These are phyloP conservation scores for Sphenostylis stenocarpa DNA, from an alignment of 306 rosid species.

Conservation along the genomic window DNA sequence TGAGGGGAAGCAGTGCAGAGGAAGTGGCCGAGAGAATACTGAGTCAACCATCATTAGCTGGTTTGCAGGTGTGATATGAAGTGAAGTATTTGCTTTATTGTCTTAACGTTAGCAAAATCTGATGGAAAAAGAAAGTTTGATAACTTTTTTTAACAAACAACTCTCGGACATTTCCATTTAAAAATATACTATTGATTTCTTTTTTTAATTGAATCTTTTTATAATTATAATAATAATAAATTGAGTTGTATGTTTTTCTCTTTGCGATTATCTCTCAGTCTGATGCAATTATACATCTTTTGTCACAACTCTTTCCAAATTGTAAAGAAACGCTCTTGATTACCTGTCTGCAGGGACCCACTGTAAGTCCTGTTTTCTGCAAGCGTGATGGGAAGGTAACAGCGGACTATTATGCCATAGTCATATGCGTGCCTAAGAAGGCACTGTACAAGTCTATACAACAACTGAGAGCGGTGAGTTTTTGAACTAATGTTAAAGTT, in stretches of 20 bases:
- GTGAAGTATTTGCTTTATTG: not conserved
- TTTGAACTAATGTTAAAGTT: slow-evolving; percentile 1
- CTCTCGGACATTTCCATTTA: too few species aligned
- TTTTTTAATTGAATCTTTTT: too few species aligned
- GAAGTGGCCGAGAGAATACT: slow-evolving; percentile 89
- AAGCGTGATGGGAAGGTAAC: slow-evolving; percentile 63
- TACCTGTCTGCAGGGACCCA: slow-evolving; percentile 76
- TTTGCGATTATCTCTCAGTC: not conserved
- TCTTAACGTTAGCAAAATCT: not conserved
- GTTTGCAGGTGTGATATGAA: slow-evolving; percentile 77
- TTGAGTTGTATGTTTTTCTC: too few species aligned
- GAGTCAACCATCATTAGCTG: slow-evolving; percentile 77
- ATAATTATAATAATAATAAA: too few species aligned
- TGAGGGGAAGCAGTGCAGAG: slow-evolving; percentile 89
- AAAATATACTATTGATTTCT: too few species aligned
- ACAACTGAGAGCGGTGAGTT: slow-evolving; percentile 87
- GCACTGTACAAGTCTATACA: slow-evolving; percentile 79
- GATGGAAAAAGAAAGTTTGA: too few species aligned
- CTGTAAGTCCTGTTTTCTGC: slow-evolving; percentile 81
- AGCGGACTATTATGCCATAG: slow-evolving; percentile 82
- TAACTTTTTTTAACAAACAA: too few species aligned
- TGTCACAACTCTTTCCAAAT: not conserved
- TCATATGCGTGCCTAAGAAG: slow-evolving; percentile 85
- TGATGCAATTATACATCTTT: too few species aligned
- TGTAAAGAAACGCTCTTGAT: slow-evolving; percentile 12